These are phyloP conservation scores for Lactifluus hygrophoroides DNA, from an alignment of 768 basidiomycete species.

Conservation along the genomic window DNA sequence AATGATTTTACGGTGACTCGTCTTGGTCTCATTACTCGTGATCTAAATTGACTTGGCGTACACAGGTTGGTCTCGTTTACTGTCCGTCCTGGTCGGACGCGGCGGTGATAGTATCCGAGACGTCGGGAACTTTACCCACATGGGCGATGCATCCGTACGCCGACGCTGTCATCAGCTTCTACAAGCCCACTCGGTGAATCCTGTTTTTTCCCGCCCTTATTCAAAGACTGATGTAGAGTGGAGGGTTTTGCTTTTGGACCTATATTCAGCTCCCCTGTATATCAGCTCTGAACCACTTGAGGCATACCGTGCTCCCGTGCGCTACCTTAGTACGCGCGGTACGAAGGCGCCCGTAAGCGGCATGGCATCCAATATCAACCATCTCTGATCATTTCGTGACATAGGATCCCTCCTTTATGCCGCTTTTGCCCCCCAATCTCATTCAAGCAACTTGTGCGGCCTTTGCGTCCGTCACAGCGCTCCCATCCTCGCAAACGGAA, in stretches of 20 bases:
- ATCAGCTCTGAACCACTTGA: conserved; percentile 16
- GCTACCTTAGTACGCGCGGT: conserved; percentile 20
- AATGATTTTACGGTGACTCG: conserved; percentile 12
- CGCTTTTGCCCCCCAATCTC: conserved; percentile 23
- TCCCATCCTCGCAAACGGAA: conserved; percentile 10
- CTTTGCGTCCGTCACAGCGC: conserved; percentile 19
- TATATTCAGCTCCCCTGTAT: conserved; percentile 20
- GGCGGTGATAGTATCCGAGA: conserved; percentile 20
- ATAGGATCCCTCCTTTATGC: conserved; percentile 3
- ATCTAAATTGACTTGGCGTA: neutral
- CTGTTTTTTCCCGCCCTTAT: neutral
- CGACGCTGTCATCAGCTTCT: conserved; percentile 14
- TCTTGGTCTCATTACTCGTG: neutral
- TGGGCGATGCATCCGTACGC: conserved; percentile 25
- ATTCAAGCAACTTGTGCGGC: conserved; percentile 22
- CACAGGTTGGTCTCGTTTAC: conserved; percentile 20
- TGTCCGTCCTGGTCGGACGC: conserved; percentile 20
- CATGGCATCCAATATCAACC: neutral
- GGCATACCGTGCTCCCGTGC: conserved; percentile 19
- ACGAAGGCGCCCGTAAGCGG: conserved; percentile 8
- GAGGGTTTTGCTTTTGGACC: conserved; percentile 22
- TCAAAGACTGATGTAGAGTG: neutral
- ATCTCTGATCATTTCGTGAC: neutral
- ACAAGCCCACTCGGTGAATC: conserved; percentile 20
- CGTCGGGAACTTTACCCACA: conserved; percentile 15